A percentile compares a stretch with the other conserved stretches of the same genome.
Evolutionary conservation across 139 green algal genomes (phyloP).

Genomic region (Astrephomene gubernaculifera): DNA sequence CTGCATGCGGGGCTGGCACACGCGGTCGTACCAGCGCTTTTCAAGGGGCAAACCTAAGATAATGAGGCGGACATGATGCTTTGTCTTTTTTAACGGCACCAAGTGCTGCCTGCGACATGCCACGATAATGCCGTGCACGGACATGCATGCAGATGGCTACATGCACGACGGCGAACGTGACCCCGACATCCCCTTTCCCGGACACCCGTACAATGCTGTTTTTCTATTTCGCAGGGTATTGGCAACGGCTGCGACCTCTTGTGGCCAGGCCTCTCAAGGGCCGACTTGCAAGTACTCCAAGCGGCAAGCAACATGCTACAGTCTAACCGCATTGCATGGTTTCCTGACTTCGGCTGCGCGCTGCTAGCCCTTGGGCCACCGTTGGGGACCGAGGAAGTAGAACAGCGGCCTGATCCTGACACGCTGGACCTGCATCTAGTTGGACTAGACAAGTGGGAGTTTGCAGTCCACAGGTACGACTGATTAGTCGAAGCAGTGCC

Average conservation of each 20-base stretch:
- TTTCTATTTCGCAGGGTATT: no score
- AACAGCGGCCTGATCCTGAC: not conserved
- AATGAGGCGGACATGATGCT: not conserved
- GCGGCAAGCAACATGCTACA: not conserved
- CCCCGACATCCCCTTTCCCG: not conserved
- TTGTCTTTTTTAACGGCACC: not conserved
- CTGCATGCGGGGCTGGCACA: not conserved
- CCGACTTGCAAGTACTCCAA: not conserved
- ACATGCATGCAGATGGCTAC: not conserved
- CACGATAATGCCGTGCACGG: not conserved
- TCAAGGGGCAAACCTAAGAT: not conserved
- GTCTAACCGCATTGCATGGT: not conserved
- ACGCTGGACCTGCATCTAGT: conserved; percentile 18
- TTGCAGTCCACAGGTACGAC: conserved; percentile 8
- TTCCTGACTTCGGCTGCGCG: conserved; percentile 21
- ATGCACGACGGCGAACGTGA: not conserved
- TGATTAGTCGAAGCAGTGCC: no score
- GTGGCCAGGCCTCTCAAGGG: not conserved
- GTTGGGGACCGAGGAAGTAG: not conserved
- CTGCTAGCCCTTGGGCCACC: conserved; percentile 1
- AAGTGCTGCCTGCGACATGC: not conserved
- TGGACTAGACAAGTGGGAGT: conserved; percentile 40
- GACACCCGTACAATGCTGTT: not conserved
- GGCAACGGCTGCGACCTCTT: not conserved
- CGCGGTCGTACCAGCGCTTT: not conserved